These are phyloP conservation scores for Myotisia sp. DNA, from an alignment of 2,329 filamentous ascomycete species.

Conservation along the genomic window DNA sequence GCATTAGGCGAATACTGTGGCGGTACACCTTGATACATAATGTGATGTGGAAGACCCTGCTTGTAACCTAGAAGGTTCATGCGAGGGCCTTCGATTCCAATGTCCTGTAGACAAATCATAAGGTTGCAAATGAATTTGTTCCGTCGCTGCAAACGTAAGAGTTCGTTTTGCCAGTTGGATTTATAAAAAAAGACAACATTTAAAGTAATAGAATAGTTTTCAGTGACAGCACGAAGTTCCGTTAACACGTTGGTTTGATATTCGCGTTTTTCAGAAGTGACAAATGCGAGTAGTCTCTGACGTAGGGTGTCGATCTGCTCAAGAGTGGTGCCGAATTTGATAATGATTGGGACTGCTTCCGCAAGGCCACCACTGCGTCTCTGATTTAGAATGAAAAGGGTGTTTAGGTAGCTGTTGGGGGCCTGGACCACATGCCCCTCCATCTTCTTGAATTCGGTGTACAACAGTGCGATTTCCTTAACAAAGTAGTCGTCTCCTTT, in stretches of 20 bases:
- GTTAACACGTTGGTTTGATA: conserved; percentile 77
- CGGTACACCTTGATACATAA: conserved; percentile 39
- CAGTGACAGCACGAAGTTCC: conserved; percentile 62
- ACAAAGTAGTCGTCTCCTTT: conserved; percentile 91
- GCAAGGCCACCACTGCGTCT: conserved; percentile 76
- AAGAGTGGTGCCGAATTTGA: conserved; percentile 77
- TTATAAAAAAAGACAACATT: conserved; percentile 98
- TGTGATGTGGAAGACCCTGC: conserved; percentile 52
- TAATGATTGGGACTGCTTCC: conserved; percentile 67
- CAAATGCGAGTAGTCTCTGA: conserved; percentile 66
- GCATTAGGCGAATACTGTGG: conserved; percentile 32
- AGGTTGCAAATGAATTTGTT: conserved; percentile 91
- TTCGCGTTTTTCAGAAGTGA: conserved; percentile 72
- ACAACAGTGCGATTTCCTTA: conserved; percentile 81
- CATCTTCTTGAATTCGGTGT: conserved; percentile 98
- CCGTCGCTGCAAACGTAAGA: conserved; percentile 72
- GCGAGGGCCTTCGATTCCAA: conserved; percentile 73
- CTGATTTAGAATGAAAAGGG: conserved; percentile 87
- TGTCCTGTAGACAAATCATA: conserved; percentile 69
- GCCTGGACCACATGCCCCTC: conserved; percentile 92
- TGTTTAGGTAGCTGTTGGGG: conserved; percentile 86
- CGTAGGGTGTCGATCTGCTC: conserved; percentile 74
- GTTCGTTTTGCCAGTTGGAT: conserved; percentile 89
- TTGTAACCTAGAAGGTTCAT: conserved; percentile 57
- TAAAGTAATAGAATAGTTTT: conserved; percentile 72